Evolutionary conservation across 2,329 filamentous ascomycete genomes (phyloP).

Genomic region (Akanthomyces muscarius): DNA sequence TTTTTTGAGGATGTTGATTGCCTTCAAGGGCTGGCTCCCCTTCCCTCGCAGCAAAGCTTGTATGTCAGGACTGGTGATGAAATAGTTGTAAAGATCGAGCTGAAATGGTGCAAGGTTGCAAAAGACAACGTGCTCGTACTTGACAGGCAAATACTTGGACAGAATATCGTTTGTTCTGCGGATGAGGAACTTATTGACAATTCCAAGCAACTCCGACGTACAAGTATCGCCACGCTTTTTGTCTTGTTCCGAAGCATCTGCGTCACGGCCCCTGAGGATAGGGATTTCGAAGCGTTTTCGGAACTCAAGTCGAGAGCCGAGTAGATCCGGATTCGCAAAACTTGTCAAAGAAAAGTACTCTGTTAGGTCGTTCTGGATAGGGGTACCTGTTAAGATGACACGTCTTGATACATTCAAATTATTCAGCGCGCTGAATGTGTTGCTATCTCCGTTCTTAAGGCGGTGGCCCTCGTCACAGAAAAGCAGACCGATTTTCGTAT

Average conservation of each 20-base stretch:
- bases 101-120: constrained; percentile 94
- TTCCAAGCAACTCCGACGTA: constrained; percentile 69
- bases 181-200: constrained; percentile 99
- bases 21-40: constrained; percentile 92
- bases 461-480: constrained; percentile 96
- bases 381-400: constrained; percentile 93
- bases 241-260: constrained; percentile 79
- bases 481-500: constrained; percentile 86
- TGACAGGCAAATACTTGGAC: constrained; percentile 94
- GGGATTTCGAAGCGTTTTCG: constrained; percentile 91
- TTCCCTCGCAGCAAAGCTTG: constrained; percentile 88
- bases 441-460: constrained; percentile 92
- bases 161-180: constrained; percentile 95
- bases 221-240: constrained; percentile 79
- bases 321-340: constrained; percentile 90
- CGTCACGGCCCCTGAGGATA: constrained; percentile 86
- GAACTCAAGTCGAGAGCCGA: constrained; percentile 86
- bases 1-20: constrained; percentile 95
- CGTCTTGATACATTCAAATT: constrained; percentile 83
- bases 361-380: constrained; percentile 97
- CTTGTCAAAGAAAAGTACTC: constrained; percentile 96
- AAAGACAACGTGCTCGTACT: constrained; percentile 99
- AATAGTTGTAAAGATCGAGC: constrained; percentile 90
- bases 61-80: constrained; percentile 93
- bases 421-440: constrained; percentile 90